Evolutionary conservation across 768 basidiomycete species (phyloP).

Genomic region (Lyophyllum shimeji): DNA sequence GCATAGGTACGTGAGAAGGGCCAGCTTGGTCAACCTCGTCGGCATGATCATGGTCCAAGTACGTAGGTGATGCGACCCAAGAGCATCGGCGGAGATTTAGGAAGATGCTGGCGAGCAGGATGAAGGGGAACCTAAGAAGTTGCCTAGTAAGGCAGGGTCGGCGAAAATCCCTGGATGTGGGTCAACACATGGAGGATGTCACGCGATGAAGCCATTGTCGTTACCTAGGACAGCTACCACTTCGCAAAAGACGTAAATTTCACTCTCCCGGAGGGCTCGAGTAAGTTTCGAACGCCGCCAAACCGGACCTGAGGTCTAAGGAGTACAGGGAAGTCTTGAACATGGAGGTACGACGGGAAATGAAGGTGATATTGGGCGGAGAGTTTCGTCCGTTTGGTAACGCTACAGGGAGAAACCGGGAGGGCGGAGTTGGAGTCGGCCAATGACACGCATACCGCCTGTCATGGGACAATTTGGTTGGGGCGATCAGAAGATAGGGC

Average conservation of each 20-base stretch:
- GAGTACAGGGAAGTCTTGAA: neutral
- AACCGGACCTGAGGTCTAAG: too few species aligned
- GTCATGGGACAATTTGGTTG: neutral
- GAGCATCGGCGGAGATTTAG: neutral
- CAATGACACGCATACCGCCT: neutral
- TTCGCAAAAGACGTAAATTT: neutral
- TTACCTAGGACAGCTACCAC: neutral
- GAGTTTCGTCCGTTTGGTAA: neutral
- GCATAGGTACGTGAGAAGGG: too few species aligned
- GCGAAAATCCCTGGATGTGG: neutral
- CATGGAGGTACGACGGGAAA: neutral
- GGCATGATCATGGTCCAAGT: neutral
- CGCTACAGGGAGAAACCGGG: neutral
- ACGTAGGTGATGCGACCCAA: too few species aligned
- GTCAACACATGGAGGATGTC: neutral
- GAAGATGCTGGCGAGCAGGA: neutral
- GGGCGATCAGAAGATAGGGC: neutral
- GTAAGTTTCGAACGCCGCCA: neutral
- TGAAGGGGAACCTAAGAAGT: neutral
- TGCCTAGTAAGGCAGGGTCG: neutral
- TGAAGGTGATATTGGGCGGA: neutral
- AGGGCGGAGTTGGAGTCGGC: neutral
- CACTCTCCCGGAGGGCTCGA: neutral
- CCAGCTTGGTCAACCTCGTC: too few species aligned
- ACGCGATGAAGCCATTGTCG: neutral